A percentile compares a stretch with the other conserved stretches of the same genome.
Evolutionary conservation across 345 rosid genomes (phyloP).

Genomic region (Pistacia vera): DNA sequence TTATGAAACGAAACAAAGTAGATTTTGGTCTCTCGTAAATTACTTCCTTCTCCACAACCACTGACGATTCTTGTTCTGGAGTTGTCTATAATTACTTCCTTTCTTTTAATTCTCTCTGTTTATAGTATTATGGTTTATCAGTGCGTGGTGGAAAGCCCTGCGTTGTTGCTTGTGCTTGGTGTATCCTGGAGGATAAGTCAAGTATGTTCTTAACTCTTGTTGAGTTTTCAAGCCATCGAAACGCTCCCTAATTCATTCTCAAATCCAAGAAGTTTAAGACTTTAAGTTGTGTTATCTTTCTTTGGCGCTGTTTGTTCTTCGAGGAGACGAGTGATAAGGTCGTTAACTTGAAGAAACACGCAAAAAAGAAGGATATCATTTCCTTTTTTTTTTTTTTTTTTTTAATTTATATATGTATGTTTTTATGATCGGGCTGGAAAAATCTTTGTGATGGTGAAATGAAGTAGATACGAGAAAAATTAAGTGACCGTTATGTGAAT

Average conservation of each 20-base stretch:
- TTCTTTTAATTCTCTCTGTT: neutral
- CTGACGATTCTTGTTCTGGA: neutral
- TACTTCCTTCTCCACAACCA: neutral
- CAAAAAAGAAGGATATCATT: neutral
- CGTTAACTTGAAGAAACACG: neutral
- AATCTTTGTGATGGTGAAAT: too few species aligned
- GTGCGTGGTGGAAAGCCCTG: slow-evolving; percentile 23
- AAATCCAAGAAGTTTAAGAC: slow-evolving; percentile 9
- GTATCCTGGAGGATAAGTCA: slow-evolving; percentile 19
- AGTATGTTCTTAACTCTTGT: slow-evolving; percentile 31
- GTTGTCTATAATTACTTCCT: neutral
- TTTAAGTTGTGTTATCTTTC: neutral
- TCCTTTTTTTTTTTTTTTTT: neutral
- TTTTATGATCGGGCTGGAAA: neutral
- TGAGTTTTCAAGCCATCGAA: slow-evolving; percentile 35
- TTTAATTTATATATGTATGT: neutral
- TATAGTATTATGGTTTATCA: too few species aligned
- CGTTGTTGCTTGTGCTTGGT: neutral
- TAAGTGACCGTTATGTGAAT: neutral
- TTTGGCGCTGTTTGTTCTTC: slow-evolving; percentile 5
- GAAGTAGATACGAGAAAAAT: too few species aligned
- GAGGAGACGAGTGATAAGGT: neutral
- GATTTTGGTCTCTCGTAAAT: neutral
- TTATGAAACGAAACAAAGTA: too few species aligned
- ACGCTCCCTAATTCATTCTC: slow-evolving; percentile 22